Conservation (phyloP, 495 filamentous ascomycete genomes). For the Penicillium subrubescens region DNA sequence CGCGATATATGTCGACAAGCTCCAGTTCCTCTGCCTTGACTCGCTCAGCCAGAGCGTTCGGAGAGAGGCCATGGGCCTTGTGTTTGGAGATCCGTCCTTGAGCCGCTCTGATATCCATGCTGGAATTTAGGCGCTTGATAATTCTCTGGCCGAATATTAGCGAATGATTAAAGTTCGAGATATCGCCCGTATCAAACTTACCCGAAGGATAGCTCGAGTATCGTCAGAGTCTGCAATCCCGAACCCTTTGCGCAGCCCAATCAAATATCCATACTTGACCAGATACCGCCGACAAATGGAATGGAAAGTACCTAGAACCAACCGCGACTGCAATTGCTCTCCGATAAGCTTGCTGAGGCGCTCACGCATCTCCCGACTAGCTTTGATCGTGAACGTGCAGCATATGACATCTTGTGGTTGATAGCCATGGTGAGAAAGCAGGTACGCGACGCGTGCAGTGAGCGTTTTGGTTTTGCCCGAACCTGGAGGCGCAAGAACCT, state of each 20-base stretch:
- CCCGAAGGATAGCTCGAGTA: slow-evolving; percentile 68
- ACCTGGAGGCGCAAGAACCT: slow-evolving; percentile 86
- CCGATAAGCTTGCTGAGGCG: slow-evolving; percentile 79
- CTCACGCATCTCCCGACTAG: slow-evolving; percentile 92
- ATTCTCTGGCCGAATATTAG: slow-evolving; percentile 58
- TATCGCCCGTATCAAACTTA: slow-evolving; percentile 18
- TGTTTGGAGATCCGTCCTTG: slow-evolving; percentile 79
- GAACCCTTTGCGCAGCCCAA: slow-evolving; percentile 81
- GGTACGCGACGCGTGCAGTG: slow-evolving; percentile 90
- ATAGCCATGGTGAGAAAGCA: slow-evolving; percentile 77
- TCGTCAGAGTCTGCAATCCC: slow-evolving; percentile 91
- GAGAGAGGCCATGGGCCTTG: slow-evolving; percentile 71
- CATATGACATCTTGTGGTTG: slow-evolving; percentile 92
- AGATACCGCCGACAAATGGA: slow-evolving; percentile 89
- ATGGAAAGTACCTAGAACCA: slow-evolving; percentile 95
- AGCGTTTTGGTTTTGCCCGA: slow-evolving; percentile 97
- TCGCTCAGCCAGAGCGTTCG: slow-evolving; percentile 42
- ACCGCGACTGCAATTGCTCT: slow-evolving; percentile 70
- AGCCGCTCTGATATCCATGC: slow-evolving; percentile 69
- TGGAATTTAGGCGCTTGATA: slow-evolving; percentile 68
- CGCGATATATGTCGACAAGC: slow-evolving; percentile 71
- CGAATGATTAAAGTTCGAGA: slow-evolving; percentile 4
- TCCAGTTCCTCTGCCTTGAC: slow-evolving; percentile 64
- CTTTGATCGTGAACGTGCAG: slow-evolving; percentile 97
- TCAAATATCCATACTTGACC: slow-evolving; percentile 79